Evolutionary conservation across 208 protist species (phyloP).

Genomic region (Willaertia magna): DNA sequence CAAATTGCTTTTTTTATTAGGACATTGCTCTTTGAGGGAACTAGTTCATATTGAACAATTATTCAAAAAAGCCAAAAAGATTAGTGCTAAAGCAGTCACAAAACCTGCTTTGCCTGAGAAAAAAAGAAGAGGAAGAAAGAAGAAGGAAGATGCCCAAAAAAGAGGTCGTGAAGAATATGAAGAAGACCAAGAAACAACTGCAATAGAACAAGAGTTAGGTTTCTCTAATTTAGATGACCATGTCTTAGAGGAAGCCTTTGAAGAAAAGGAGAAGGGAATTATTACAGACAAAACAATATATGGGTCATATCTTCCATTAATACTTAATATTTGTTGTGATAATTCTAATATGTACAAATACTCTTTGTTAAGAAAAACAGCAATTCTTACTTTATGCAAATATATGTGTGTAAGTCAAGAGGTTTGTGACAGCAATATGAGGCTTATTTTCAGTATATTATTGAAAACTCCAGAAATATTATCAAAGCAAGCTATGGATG

Average conservation of each 20-base stretch:
- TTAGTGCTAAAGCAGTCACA: background rate
- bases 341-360: background rate
- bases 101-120: background rate
- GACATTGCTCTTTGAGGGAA: background rate
- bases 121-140: background rate
- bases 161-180: background rate
- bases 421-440: conserved; percentile 44
- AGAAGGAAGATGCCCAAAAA: background rate
- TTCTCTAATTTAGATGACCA: background rate
- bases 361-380: background rate
- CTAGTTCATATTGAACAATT: background rate
- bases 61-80: background rate
- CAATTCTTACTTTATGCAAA: conserved; percentile 42
- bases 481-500: background rate
- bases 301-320: background rate
- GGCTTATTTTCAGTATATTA: conserved; percentile 43
- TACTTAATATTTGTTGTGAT: background rate
- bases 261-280: background rate
- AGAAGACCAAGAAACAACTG: background rate
- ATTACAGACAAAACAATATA: background rate
- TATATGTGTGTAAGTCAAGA: conserved; percentile 39
- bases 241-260: background rate
- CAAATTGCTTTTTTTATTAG: background rate
- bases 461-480: background rate
- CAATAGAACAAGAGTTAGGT: background rate